Evolutionary conservation across 2,329 filamentous ascomycete genomes (phyloP), one percentile per base, ranked within the genome.

Genomic region (Claviceps sp.): DNA sequence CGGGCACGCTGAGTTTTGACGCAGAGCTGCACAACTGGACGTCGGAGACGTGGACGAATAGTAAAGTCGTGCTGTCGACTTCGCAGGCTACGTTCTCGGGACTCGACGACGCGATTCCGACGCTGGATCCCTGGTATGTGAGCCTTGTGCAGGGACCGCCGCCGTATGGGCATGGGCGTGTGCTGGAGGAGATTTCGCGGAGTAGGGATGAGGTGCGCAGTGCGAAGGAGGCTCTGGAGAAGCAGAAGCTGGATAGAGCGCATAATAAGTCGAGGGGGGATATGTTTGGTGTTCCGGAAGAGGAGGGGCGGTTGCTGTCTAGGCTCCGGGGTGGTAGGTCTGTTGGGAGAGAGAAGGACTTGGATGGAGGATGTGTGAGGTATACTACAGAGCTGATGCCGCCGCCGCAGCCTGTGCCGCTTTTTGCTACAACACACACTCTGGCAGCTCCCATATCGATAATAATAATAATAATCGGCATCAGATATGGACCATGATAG

Each of bases 11-110:
- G 14, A 75, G 74, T 58, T 85, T 85, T 61, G 77, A 82, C 51
- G 81, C 81, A 1, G 73, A 77, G 56, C 74, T 84, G 50, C 74
- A 72, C 52, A 85, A 85, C 64, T 68, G 68, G 49, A 83, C 80
- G 0, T 80, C 77, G 0, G 82, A 85, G 65, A 78, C 74, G 0
- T 85, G 82, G 82, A 69, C 68, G 34, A 74, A 78, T 63, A 76
- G 78, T 62, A 77, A 75, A 55, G 65, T 85, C 40, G 74, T 73
- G 0, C 72, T 85, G 5, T 84, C 81, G 2, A 84, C 80, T 0
- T 83, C 80, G 0, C 78, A 84, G 58, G 76, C 80, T 3, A 73
- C 72, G 5, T 81, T 78, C 50, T 71, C 75, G 1, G 74, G 75
- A 1, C 66, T 83, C 2, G 71, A 75, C 24, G 76, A 83, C 53